These are phyloP conservation scores for Trichoderma sp. DNA, from an alignment of 2,329 filamentous ascomycete genomes.

Conservation along the genomic window DNA sequence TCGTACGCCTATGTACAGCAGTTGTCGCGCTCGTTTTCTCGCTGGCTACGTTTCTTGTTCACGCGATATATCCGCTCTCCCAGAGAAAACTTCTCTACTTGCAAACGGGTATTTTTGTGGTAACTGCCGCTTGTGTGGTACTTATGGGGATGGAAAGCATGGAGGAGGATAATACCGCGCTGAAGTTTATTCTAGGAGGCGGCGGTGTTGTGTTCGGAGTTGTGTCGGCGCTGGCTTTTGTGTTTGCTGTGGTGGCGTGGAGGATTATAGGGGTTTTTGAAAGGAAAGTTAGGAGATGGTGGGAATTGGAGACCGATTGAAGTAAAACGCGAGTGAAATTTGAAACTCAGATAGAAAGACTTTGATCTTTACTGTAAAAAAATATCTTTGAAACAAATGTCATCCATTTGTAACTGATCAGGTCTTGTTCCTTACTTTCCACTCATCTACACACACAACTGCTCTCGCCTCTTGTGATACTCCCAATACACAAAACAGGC, in stretches of 20 bases:
- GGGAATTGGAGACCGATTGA: background rate
- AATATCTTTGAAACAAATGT: no score
- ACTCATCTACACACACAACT: no score
- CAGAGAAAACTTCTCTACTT: slow-evolving; percentile 36
- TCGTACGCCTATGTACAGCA: slow-evolving; percentile 33
- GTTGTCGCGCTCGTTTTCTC: slow-evolving; percentile 33
- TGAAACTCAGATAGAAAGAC: no score
- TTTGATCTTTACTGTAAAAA: no score
- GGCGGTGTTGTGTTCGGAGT: slow-evolving; percentile 38
- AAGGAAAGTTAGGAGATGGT: background rate
- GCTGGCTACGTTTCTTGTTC: slow-evolving; percentile 33
- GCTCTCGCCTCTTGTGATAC: no score
- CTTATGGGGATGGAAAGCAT: slow-evolving; percentile 35
- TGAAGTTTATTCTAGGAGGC: slow-evolving; percentile 37
- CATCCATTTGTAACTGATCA: no score
- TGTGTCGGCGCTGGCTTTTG: slow-evolving; percentile 37
- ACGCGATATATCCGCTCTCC: slow-evolving; percentile 38
- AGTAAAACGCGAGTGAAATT: background rate
- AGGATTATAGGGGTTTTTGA: slow-evolving; percentile 23
- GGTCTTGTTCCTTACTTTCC: no score
- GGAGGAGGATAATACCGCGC: slow-evolving; percentile 30
- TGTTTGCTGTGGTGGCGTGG: slow-evolving; percentile 39
- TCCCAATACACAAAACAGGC: no score
- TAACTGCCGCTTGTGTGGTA: slow-evolving; percentile 33
- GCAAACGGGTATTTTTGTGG: slow-evolving; percentile 35